Evolutionary conservation across 2,329 filamentous ascomycete species (phyloP).

Genomic region (Arthrobotrys pseudoclavata): DNA sequence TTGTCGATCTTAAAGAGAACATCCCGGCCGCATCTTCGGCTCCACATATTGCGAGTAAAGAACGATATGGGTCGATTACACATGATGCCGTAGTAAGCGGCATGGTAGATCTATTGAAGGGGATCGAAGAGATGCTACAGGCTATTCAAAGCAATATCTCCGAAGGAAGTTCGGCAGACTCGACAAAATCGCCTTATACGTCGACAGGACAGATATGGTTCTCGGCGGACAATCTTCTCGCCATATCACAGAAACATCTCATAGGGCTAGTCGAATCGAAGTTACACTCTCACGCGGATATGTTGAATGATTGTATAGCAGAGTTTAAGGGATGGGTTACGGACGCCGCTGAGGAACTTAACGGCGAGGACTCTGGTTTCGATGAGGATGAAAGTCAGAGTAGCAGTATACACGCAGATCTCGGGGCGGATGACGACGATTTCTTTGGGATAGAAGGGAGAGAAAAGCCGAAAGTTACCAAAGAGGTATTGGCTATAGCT

Average conservation of each 20-base stretch:
- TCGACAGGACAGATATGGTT: conserved; percentile 59
- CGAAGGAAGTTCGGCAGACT: not conserved
- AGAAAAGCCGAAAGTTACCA: conserved; percentile 48
- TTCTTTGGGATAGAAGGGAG: conserved; percentile 32
- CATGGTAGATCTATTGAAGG: conserved; percentile 65
- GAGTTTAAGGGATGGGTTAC: conserved; percentile 58
- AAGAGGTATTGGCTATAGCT: conserved; percentile 37
- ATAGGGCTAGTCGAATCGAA: conserved; percentile 51
- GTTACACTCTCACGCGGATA: conserved; percentile 51
- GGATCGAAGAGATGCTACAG: conserved; percentile 65
- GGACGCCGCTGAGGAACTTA: conserved; percentile 46
- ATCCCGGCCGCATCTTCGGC: conserved; percentile 51
- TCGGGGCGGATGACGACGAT: conserved; percentile 30
- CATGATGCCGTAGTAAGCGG: conserved; percentile 50
- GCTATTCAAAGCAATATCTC: conserved; percentile 53
- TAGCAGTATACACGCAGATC: conserved; percentile 33
- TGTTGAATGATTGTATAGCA: conserved; percentile 55
- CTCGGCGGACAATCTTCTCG: conserved; percentile 47
- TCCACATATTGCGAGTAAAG: conserved; percentile 48
- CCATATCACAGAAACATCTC: conserved; percentile 56
- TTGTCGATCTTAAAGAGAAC: conserved; percentile 45
- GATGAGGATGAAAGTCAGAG: conserved; percentile 54
- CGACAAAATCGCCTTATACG: conserved; percentile 51
- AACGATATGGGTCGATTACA: conserved; percentile 49
- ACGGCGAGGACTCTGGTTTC: conserved; percentile 54